These are phyloP conservation scores for Austroboletus rostrupii DNA, from an alignment of 1,284 basidiomycete species.

Conservation along the genomic window DNA sequence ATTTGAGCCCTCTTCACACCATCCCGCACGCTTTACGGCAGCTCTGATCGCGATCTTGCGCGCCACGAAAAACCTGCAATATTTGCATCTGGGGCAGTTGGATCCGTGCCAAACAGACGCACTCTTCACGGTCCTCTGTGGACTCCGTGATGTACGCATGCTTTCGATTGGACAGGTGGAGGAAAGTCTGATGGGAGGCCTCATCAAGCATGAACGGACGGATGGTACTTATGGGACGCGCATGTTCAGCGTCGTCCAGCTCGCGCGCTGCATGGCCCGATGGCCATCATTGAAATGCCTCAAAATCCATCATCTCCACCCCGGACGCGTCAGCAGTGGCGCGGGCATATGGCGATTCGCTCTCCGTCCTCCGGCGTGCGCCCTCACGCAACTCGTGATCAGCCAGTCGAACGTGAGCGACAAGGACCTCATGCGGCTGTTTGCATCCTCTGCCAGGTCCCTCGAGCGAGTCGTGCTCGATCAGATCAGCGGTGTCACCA, in stretches of 20 bases:
- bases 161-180: conserved; percentile 14
- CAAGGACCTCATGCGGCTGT: conserved; percentile 17
- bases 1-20: neutral
- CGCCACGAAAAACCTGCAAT: conserved; percentile 16
- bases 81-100: conserved; percentile 14
- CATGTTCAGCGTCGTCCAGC: conserved; percentile 16
- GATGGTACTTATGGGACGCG: neutral
- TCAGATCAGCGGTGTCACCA: conserved; percentile 20
- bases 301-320: conserved; percentile 13
- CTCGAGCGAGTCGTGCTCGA: conserved; percentile 21
- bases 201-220: neutral
- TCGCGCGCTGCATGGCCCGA: conserved; percentile 15
- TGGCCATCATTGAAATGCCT: conserved; percentile 13
- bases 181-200: neutral
- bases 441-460: conserved; percentile 10
- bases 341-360: conserved; percentile 10
- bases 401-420: conserved; percentile 13
- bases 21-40: conserved; percentile 11
- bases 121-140: conserved; percentile 11
- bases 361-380: conserved; percentile 16
- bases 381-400: conserved; percentile 19
- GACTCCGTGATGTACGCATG: conserved; percentile 7
- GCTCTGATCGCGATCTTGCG: conserved; percentile 19
- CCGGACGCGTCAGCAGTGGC: neutral
- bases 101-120: conserved; percentile 9